Conservation (phyloP, 192 early-diverging fungal species). For the Ambispora gerdemannii region DNA sequence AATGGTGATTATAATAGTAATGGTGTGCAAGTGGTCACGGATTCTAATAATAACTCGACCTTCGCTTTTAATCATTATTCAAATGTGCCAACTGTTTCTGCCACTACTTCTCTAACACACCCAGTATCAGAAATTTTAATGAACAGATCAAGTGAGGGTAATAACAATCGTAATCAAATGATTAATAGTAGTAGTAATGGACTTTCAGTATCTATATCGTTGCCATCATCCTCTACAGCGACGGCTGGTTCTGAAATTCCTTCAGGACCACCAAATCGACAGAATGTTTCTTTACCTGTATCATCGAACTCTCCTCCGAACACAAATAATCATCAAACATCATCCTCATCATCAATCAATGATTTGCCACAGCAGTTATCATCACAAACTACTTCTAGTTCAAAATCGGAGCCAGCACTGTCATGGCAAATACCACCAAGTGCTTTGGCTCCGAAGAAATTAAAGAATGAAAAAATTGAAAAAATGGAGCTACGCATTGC, state of each 20-base stretch:
- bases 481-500: constrained; percentile 51
- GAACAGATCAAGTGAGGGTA: background rate
- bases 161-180: background rate
- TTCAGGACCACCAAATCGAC: background rate
- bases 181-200: background rate
- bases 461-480: constrained; percentile 43
- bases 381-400: constrained; percentile 3
- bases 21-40: background rate
- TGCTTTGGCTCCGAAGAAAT: constrained; percentile 30
- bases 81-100: background rate
- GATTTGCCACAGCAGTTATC: too few species aligned
- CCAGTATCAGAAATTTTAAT: background rate
- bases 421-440: constrained; percentile 49
- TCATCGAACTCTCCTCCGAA: background rate
- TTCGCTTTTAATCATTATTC: background rate
- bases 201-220: too few species aligned
- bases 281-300: background rate
- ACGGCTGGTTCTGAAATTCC: background rate
- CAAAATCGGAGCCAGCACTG: constrained; percentile 33
- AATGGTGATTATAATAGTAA: background rate
- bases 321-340: background rate
- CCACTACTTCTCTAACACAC: background rate
- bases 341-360: too few species aligned
- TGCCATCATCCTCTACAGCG: background rate
- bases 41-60: background rate